Percentiles rank a stretch among this genome's conserved stretches.
These are phyloP conservation scores for Xylaria sp. DNA, from an alignment of 2,329 filamentous ascomycete species.

Conservation along the genomic window DNA sequence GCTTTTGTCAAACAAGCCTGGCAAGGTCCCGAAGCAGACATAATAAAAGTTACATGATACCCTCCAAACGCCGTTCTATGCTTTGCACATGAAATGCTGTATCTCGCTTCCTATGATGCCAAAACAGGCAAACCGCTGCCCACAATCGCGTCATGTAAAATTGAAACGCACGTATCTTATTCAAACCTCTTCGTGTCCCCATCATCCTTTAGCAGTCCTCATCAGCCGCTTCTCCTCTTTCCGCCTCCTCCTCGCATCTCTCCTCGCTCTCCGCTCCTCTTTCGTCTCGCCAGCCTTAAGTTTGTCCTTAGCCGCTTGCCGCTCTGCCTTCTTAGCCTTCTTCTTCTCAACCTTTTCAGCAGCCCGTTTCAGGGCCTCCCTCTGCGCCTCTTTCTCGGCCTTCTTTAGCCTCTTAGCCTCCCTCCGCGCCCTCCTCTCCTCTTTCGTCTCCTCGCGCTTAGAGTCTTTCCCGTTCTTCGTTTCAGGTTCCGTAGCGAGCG, in stretches of 20 bases:
- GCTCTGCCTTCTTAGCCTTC: slow-evolving; percentile 59
- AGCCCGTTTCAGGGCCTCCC: slow-evolving; percentile 48
- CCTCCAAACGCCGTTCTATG: slow-evolving; percentile 37
- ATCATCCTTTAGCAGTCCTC: slow-evolving; percentile 37
- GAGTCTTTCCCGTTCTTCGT: slow-evolving; percentile 43
- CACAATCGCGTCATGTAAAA: not conserved
- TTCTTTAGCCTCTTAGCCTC: slow-evolving; percentile 50
- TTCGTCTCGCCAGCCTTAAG: slow-evolving; percentile 57
- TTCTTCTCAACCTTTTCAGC: slow-evolving; percentile 51
- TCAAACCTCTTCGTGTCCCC: not conserved
- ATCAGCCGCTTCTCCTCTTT: slow-evolving; percentile 49
- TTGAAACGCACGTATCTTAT: not conserved
- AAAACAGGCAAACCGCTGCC: not conserved
- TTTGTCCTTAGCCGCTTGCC: slow-evolving; percentile 51
- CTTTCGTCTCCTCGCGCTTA: slow-evolving; percentile 43
- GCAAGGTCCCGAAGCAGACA: slow-evolving; percentile 72
- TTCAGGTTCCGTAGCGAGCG: slow-evolving; percentile 48
- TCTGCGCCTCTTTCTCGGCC: slow-evolving; percentile 40
- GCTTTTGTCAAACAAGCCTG: slow-evolving; percentile 80
- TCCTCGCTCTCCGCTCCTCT: slow-evolving; percentile 56
- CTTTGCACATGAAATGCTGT: slow-evolving; percentile 28
- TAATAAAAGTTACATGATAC: slow-evolving; percentile 43
- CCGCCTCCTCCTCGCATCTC: slow-evolving; percentile 57
- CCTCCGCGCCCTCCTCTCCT: slow-evolving; percentile 44
- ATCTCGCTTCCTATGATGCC: slow-evolving; percentile 18